Evolutionary conservation across 306 rosid species (phyloP), one percentile per base, ranked within the genome.

Genomic region (Cicer yamashitae): DNA sequence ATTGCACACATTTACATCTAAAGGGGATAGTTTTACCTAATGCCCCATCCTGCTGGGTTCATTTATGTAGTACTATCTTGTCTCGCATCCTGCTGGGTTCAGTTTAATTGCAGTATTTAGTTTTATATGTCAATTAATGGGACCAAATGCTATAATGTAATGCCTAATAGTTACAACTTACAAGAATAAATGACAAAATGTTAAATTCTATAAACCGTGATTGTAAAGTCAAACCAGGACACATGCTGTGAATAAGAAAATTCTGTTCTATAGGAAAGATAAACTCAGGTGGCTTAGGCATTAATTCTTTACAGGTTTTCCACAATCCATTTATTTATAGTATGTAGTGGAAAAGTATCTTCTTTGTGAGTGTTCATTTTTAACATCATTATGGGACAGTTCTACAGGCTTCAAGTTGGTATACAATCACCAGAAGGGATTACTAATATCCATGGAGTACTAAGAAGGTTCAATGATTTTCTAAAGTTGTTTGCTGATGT

Each of bases 351-450:
- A 77, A 75, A 48, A 63, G 44, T 77, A 61, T 69, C 61, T 61
- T 68, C 56, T 69, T 47, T 72, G 76, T 80, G 34, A 78, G 70
- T 57, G 57, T 80, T 80, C 69, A 67, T 66, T 81, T 82, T 82
- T 91, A 85, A 91, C 94, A 87, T 82, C 86, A 76, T 87, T 60
- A 81, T 71, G 86, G 91, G 87, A 84, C 99, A 96, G 99, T 96
- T 96, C 88, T 96, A 92, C 92, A 96, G 98, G 98, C 88, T 96
- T 74, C 96, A 92, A 83, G 92, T 96, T 84, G 98, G 96, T 74
- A 69, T 96, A 73, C 99, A 96, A 84, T 92, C 98, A 77, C 94
- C 94, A 1, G 94, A 87, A 79, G 98, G 96, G 39, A 74, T 87
- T 76, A 92, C 99, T 47, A 79, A 86, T 20, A 56, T 82, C 67